Evolutionary conservation across 495 filamentous ascomycete genomes (phyloP), one percentile per base, ranked within the genome.

Genomic region (Xylaria scruposa): DNA sequence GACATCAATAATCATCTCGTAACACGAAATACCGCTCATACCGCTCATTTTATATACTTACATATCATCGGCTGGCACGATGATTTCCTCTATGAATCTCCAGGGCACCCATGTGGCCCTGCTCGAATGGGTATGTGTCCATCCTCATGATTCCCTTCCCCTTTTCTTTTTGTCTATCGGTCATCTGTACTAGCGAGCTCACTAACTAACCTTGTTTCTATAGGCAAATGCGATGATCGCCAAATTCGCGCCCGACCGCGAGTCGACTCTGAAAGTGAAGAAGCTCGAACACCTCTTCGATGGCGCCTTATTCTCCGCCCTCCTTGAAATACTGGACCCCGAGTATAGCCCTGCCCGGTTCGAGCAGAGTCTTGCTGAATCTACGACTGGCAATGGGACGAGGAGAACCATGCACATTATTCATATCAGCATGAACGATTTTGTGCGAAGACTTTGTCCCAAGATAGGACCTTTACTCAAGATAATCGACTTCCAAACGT

Each of bases 301-400:
- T 79, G 94, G 93, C 60, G 85, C 88, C 63, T 86, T 92, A 36
- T 86, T 97, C 74, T 83, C 83, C 66, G 81, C 84, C 70, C 81
- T 88, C 60, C 83, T 88, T 88, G 91, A 91, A 83, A 88, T 74
- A 87, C 90, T 79, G 78, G 92, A 76, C 73, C 73, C 81, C 73
- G 76, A 83, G 33, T 87, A 85, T 68, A 91, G 94, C 80, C 86
- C 87, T 29, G 83, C 88, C 9, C 91, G 91, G 78, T 93, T 96
- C 77, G 82, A 88, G 46, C 87, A 88, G 72, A 86, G 76, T 46
- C 63, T 76, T 31, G 72, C 72, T 21, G 71, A 73, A 38, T 73
- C 60, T 4, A 13, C 67, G 26, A 53, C 68, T 33, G 75, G 77
- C 31, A 69, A 68, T 38, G 76, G 76, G 68, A 75, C 72, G 47